These are phyloP conservation scores for Copromyces sp. DNA, from an alignment of 495 filamentous ascomycete species.

Conservation along the genomic window DNA sequence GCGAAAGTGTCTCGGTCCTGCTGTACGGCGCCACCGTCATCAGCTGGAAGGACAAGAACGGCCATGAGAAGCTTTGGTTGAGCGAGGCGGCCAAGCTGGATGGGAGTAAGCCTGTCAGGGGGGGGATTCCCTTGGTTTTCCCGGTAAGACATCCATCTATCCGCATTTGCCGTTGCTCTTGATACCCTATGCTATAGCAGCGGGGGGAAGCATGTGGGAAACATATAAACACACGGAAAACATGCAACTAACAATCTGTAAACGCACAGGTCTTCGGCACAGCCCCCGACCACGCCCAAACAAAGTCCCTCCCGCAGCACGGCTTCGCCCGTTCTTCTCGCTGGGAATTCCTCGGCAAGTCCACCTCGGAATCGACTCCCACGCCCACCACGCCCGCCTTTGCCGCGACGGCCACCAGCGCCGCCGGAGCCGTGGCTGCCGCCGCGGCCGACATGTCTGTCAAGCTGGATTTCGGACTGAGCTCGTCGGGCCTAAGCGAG, in stretches of 20 bases:
- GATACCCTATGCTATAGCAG: too few relatives aligned
- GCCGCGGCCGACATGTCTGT: conserved; percentile 52
- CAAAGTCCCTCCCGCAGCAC: conserved; percentile 74
- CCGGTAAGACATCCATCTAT: conserved; percentile 50
- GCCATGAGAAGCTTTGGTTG: conserved; percentile 81
- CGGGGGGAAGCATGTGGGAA: too few relatives aligned
- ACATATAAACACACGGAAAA: too few relatives aligned
- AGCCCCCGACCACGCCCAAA: conserved; percentile 59
- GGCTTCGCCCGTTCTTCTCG: conserved; percentile 83
- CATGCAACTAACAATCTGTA: too few relatives aligned
- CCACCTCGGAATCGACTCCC: conserved; percentile 40
- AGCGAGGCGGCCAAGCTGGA: conserved; percentile 62
- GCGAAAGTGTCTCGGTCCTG: conserved; percentile 76
- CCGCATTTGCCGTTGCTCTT: too few relatives aligned
- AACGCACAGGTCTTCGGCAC: conserved; percentile 74
- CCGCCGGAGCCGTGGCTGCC: background rate
- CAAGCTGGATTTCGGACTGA: conserved; percentile 92
- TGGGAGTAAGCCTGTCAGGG: conserved; percentile 51
- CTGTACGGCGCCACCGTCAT: conserved; percentile 88
- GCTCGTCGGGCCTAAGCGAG: conserved; percentile 47
- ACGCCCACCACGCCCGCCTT: background rate
- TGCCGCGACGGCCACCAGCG: background rate
- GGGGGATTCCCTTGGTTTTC: conserved; percentile 90
- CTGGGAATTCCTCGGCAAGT: conserved; percentile 72
- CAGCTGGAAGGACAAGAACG: conserved; percentile 75